phyloP scores from a whole-genome alignment of 2,329 filamentous ascomycete species.

The Aspergillus candidus region DNA sequence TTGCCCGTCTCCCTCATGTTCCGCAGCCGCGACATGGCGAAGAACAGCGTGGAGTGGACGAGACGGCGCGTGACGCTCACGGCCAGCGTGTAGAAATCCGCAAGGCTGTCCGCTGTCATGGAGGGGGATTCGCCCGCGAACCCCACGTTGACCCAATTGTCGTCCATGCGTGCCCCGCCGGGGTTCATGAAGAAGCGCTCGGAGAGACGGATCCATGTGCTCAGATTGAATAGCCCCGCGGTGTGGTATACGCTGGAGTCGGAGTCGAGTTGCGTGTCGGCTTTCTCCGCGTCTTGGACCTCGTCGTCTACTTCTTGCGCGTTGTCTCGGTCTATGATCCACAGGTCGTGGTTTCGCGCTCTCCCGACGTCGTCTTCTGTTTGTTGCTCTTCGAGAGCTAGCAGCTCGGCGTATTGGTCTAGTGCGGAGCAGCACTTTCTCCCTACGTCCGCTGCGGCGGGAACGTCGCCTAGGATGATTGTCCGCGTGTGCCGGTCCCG shows the following conservation, averaged over 20 bases:
- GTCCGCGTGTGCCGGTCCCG: constrained; percentile 29
- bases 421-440: constrained; percentile 58
- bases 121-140: constrained; percentile 54
- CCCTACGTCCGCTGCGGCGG: constrained; percentile 67
- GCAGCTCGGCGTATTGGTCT: constrained; percentile 60
- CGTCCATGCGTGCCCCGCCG: constrained; percentile 48
- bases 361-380: constrained; percentile 57
- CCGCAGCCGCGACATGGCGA: constrained; percentile 63
- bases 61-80: constrained; percentile 64
- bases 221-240: constrained; percentile 53
- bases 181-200: constrained; percentile 69
- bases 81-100: constrained; percentile 65
- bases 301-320: constrained; percentile 28
- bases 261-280: constrained; percentile 10
- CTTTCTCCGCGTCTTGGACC: constrained; percentile 9
- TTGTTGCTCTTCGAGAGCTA: constrained; percentile 59
- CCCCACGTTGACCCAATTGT: constrained; percentile 62
- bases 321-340: constrained; percentile 52
- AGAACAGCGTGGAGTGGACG: constrained; percentile 62
- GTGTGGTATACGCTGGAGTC: constrained; percentile 41
- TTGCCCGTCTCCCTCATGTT: constrained; percentile 36
- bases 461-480: constrained; percentile 52
- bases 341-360: constrained; percentile 56
- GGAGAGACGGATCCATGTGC: constrained; percentile 59
- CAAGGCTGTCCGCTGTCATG: constrained; percentile 67